Conservation (phyloP, 345 rosid genomes). For the Arabidopsis suecica region DNA sequence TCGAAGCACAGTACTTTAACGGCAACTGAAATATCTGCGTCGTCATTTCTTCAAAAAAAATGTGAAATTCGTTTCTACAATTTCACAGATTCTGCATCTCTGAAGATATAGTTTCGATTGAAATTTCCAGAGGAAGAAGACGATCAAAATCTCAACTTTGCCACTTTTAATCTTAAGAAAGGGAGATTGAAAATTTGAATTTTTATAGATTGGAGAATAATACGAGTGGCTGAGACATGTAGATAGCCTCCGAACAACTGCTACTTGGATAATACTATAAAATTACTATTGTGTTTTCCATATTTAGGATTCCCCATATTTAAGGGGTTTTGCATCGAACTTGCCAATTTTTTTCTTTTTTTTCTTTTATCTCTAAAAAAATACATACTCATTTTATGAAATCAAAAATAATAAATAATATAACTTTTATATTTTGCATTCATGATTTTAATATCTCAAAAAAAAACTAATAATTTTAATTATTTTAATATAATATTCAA, state of each 20-base stretch:
- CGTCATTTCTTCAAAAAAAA: constrained; percentile 13
- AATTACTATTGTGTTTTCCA: not conserved
- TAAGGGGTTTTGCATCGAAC: too few relatives aligned
- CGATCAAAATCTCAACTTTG: constrained; percentile 8
- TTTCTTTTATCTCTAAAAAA: too few relatives aligned
- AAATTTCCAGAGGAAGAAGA: constrained; percentile 20
- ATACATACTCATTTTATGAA: too few relatives aligned
- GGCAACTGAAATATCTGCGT: constrained; percentile 42
- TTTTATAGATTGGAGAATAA: constrained; percentile 17
- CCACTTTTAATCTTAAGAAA: not conserved
- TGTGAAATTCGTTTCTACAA: not conserved
- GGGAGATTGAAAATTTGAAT: not conserved
- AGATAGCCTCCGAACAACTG: constrained; percentile 21
- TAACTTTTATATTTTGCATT: too few relatives aligned
- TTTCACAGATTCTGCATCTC: constrained; percentile 39
- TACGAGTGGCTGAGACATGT: constrained; percentile 21
- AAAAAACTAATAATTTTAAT: too few relatives aligned
- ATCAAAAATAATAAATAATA: too few relatives aligned
- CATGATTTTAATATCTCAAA: too few relatives aligned
- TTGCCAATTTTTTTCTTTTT: too few relatives aligned
- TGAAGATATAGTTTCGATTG: not conserved
- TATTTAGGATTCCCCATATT: too few relatives aligned
- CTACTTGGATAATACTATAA: constrained; percentile 27
- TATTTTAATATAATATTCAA: too few relatives aligned
- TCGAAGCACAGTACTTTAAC: constrained; percentile 27